Base-by-base conservation (phyloP, 2,329 filamentous ascomycete genomes). In the Achaetomium macrosporum region DNA sequence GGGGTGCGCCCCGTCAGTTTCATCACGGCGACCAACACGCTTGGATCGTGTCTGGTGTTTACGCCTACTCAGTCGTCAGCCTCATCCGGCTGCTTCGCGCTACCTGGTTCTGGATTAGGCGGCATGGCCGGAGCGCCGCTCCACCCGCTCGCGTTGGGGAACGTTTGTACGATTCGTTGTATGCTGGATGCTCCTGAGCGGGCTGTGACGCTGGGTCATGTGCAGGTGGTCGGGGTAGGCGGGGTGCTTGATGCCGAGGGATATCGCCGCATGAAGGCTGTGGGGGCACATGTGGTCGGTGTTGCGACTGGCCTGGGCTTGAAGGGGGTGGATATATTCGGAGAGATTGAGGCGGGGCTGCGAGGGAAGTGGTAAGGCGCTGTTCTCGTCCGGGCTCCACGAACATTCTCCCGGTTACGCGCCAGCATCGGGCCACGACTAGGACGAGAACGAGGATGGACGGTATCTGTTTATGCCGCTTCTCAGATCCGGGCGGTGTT, bases 81-180 rank as follows among this genome's bases (percentile, higher is more conserved):
- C 9, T 11, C 19, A 37, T 16, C 10, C 19, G 37, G 16, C 19
- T 4, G 40, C 2, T 33, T 45, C 25, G 71, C 72, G 8, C 78
- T 83, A 2, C 78, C 78, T 0, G 75, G 72, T 3, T 69, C 66
- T 0, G 84, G 85, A 0, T 73, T 88, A 3, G 88, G 87, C 0
- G 88, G 87, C 0, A 74, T 91, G 69, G 87, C 85, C 0, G 88
- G 88, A 0, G 76, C 84, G 11, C 78, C 85, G 16, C 69, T 92
- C 41, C 88, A 91, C 67, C 83, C 86, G 0, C 70, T 92, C 0
- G 84, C 87, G 0, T 67, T 92, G 30, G 88, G 88, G 0, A 92
- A 91, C 61, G 87, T 91, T 31, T 73, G 73, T n/a, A 84, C 79
- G 1, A 74, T 92, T n/a, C 69, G 83, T 17, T 67, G 65, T 17